A percentile compares a stretch with the other conserved stretches of the same genome.
phyloP scores from a whole-genome alignment of 1,284 basidiomycete species.

The Tylopilus sp. region DNA sequence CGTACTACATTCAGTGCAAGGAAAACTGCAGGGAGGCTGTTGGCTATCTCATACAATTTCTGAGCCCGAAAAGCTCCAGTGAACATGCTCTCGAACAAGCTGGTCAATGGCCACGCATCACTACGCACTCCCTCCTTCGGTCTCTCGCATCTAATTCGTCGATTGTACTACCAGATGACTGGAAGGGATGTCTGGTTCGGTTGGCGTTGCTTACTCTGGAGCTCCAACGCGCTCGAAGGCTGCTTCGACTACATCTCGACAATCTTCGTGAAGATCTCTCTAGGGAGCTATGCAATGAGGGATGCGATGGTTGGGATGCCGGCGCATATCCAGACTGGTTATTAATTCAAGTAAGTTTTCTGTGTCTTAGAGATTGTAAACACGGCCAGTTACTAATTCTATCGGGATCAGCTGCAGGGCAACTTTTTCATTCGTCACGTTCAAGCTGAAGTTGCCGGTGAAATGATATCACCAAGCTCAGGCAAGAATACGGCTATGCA shows the following conservation, averaged over 20 bases:
- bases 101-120: conserved; percentile 47
- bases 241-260: conserved; percentile 17
- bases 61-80: conserved; percentile 19
- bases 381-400: neutral
- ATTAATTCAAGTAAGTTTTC: conserved; percentile 52
- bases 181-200: conserved; percentile 40
- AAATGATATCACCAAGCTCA: conserved; percentile 58
- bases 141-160: conserved; percentile 32
- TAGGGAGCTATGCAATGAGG: conserved; percentile 46
- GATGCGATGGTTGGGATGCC: conserved; percentile 24
- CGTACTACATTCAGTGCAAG: conserved; percentile 13
- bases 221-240: conserved; percentile 46
- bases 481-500: conserved; percentile 54
- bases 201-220: conserved; percentile 42
- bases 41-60: conserved; percentile 10
- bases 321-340: conserved; percentile 52
- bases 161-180: conserved; percentile 23
- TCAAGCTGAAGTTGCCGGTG: conserved; percentile 51
- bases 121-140: conserved; percentile 36
- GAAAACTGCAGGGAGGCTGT: conserved; percentile 12
- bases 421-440: conserved; percentile 51
- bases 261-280: conserved; percentile 39
- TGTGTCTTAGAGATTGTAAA: neutral
- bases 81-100: conserved; percentile 31
- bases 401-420: conserved; percentile 49